Conservation (phyloP, 1,284 basidiomycete species). For the Neolentinus lepideus region DNA sequence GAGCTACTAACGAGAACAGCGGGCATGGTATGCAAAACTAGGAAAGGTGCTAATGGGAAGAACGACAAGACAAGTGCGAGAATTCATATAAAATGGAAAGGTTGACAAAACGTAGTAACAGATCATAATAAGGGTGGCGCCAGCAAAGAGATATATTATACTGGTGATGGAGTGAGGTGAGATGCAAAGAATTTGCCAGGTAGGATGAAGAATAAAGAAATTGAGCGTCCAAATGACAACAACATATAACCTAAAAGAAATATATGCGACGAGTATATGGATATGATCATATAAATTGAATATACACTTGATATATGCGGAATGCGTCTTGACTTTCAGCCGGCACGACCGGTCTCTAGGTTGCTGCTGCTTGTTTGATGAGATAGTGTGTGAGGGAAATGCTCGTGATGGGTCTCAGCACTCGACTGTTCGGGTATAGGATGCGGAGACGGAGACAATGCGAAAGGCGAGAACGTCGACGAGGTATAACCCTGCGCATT, state of each 20-base stretch:
- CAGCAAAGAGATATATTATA: too few relatives aligned
- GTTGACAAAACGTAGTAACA: background rate
- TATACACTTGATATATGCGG: conserved; percentile 21
- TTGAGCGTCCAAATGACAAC: background rate
- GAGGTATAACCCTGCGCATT: conserved; percentile 27
- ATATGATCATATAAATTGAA: background rate
- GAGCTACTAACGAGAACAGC: background rate
- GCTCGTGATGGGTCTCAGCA: background rate
- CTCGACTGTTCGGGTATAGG: conserved; percentile 9
- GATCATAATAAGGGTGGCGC: background rate
- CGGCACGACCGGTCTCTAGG: conserved; percentile 47
- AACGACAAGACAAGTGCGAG: background rate
- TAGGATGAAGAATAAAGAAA: too few relatives aligned
- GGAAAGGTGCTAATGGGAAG: background rate
- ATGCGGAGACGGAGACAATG: conserved; percentile 35
- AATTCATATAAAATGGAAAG: background rate
- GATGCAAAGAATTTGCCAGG: too few relatives aligned
- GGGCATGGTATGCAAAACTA: background rate
- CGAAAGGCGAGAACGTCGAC: conserved; percentile 56
- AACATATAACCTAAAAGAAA: conserved; percentile 1
- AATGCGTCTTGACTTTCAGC: conserved; percentile 31
- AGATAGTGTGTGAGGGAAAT: conserved; percentile 39
- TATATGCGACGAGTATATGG: background rate
- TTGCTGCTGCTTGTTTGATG: conserved; percentile 33
- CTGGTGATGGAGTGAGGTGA: too few relatives aligned